These are phyloP conservation scores for Melampsora abietis-canadensis DNA, from an alignment of 1,284 basidiomycete genomes.

Conservation along the genomic window DNA sequence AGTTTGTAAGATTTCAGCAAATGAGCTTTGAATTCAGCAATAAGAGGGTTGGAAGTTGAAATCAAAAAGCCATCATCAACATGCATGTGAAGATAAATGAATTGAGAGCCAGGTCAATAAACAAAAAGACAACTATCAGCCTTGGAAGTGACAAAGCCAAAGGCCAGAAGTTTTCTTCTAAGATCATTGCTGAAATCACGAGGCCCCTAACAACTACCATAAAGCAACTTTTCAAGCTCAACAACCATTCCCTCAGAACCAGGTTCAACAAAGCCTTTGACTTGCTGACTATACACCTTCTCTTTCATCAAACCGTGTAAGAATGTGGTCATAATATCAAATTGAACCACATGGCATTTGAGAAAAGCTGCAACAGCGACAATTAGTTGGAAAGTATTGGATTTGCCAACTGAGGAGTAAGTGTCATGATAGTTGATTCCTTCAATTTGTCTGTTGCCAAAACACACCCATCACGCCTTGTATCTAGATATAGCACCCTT, in stretches of 20 bases:
- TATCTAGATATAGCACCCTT: neutral
- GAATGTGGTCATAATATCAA: neutral
- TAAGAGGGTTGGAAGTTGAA: neutral
- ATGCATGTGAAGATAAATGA: constrained; percentile 4
- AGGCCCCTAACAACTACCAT: neutral
- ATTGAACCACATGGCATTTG: neutral
- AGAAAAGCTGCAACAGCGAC: neutral
- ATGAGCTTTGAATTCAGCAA: neutral
- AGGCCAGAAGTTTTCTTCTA: neutral
- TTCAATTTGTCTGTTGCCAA: neutral
- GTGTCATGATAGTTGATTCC: neutral
- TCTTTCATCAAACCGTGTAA: constrained; percentile 1
- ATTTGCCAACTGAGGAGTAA: neutral
- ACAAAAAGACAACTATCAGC: too few relatives aligned
- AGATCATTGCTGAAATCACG: neutral
- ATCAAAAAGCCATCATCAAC: constrained; percentile 9
- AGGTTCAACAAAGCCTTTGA: neutral
- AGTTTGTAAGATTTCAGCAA: constrained; percentile 5
- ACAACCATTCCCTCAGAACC: neutral
- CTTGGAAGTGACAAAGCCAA: neutral
- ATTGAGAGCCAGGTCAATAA: too few relatives aligned
- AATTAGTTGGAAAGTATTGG: neutral
- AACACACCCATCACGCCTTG: neutral
- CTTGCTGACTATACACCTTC: neutral
- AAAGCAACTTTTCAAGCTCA: neutral